These are phyloP conservation scores for Podospora appendiculata DNA, from an alignment of 495 filamentous ascomycete species.

Conservation along the genomic window DNA sequence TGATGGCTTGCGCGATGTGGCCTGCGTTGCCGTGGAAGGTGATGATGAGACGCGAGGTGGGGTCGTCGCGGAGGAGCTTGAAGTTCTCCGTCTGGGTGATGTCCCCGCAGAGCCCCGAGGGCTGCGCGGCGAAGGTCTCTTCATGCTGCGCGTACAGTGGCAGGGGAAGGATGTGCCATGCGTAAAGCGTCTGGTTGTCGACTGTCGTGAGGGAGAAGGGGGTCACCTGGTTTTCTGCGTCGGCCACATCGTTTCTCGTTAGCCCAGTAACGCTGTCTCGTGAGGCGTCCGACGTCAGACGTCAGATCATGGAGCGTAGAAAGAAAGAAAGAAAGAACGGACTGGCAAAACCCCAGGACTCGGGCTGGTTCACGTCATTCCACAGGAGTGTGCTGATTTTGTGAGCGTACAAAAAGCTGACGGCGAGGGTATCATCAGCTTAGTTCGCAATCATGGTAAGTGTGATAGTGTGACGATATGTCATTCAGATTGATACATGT, in stretches of 20 bases:
- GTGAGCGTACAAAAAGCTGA: constrained; percentile 70
- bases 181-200: constrained; percentile 52
- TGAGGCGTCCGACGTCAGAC: not conserved
- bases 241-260: not conserved
- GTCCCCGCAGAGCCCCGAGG: constrained; percentile 41
- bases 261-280: not conserved
- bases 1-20: constrained; percentile 55
- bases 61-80: constrained; percentile 54
- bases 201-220: constrained; percentile 54
- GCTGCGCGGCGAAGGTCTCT: constrained; percentile 39
- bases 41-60: constrained; percentile 51
- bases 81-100: constrained; percentile 50
- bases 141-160: constrained; percentile 54
- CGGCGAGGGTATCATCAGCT: not conserved
- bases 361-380: constrained; percentile 61
- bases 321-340: constrained; percentile 23
- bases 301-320: not conserved
- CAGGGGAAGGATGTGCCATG: constrained; percentile 69
- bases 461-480: too few relatives aligned
- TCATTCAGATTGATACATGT: too few relatives aligned
- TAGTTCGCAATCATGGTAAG: not conserved
- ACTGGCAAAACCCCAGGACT: constrained; percentile 80
- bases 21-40: constrained; percentile 55
- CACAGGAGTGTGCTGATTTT: constrained; percentile 60
- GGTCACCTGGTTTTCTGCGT: constrained; percentile 59